phyloP scores from a whole-genome alignment of 192 early-diverging fungal genomes.

The Physocladia obscura region DNA sequence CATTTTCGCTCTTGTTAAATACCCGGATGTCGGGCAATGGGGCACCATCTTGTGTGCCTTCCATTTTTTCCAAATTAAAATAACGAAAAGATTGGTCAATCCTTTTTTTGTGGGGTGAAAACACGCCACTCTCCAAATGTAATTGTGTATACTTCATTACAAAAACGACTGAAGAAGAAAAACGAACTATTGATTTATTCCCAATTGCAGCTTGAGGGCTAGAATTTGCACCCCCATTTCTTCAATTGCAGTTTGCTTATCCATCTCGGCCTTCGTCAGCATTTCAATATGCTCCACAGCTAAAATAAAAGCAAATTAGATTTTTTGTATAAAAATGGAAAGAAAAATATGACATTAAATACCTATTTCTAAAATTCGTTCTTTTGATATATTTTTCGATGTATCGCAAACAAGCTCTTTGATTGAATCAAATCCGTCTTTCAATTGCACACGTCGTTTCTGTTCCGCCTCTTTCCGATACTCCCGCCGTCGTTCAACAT shows the following conservation, averaged over 20 bases:
- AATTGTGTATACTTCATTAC: too few species aligned
- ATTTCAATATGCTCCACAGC: conserved; percentile 8
- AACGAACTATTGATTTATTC: neutral
- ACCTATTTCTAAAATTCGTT: conserved; percentile 4
- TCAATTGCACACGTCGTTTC: neutral
- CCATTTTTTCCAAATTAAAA: too few species aligned
- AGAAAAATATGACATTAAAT: too few species aligned
- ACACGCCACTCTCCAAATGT: too few species aligned
- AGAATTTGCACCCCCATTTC: conserved; percentile 2
- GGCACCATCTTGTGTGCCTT: too few species aligned
- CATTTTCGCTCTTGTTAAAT: too few species aligned
- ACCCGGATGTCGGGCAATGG: too few species aligned
- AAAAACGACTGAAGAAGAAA: neutral
- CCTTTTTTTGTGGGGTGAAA: too few species aligned
- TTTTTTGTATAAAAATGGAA: neutral
- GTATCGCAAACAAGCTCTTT: neutral
- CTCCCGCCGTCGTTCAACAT: neutral
- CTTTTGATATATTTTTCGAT: neutral
- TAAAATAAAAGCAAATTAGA: neutral
- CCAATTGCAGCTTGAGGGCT: neutral
- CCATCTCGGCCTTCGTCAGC: neutral
- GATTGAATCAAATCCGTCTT: neutral
- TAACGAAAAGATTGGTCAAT: too few species aligned
- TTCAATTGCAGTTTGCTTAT: neutral
- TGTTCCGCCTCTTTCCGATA: conserved; percentile 19